These are phyloP conservation scores for Pelargonium nanum DNA, from an alignment of 345 rosid species.

Conservation along the genomic window DNA sequence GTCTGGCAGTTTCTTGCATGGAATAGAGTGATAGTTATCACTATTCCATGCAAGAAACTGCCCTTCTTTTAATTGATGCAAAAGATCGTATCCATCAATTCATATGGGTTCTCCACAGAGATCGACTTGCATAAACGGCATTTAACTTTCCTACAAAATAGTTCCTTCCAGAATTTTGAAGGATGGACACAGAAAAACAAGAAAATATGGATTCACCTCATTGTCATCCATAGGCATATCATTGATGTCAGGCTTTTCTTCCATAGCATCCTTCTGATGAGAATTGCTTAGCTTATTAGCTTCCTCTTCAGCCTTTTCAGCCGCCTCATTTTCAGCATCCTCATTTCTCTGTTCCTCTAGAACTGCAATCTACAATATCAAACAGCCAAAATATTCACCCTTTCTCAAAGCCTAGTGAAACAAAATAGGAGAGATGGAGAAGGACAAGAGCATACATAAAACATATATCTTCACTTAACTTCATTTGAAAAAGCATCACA, in stretches of 20 bases:
- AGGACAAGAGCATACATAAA: neutral
- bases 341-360: conserved; percentile 59
- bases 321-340: conserved; percentile 42
- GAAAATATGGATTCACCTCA: conserved; percentile 33
- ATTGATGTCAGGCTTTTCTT: conserved; percentile 75
- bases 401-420: neutral
- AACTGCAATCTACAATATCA: conserved; percentile 53
- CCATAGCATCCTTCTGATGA: conserved; percentile 24
- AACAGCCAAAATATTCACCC: conserved; percentile 12
- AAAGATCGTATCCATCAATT: too few species aligned
- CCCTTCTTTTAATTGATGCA: too few species aligned
- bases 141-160: neutral
- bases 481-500: neutral
- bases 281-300: conserved; percentile 36
- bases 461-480: neutral
- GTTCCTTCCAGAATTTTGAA: neutral
- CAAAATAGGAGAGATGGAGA: neutral
- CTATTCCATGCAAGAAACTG: too few species aligned
- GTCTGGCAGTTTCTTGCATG: too few species aligned
- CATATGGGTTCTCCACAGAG: too few species aligned
- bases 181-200: neutral
- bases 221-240: conserved; percentile 60
- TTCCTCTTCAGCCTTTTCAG: conserved; percentile 47
- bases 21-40: too few species aligned
- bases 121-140: too few species aligned